Percentiles rank a stretch among this genome's conserved stretches.
These are phyloP conservation scores for Spirogloea muscicola DNA, from an alignment of 139 green algal species.

Conservation along the genomic window DNA sequence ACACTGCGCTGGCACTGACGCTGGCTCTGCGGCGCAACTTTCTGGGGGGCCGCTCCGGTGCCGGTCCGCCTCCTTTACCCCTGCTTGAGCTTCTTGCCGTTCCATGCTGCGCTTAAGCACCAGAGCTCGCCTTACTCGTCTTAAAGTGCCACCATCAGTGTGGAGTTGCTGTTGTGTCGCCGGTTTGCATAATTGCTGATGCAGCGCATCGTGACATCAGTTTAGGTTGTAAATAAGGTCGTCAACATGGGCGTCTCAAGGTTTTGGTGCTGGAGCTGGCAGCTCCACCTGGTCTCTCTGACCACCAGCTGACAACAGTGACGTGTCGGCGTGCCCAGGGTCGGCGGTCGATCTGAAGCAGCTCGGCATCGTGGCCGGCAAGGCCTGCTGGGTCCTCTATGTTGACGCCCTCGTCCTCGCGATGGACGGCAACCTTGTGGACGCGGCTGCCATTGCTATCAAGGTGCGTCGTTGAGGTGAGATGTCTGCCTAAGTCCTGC, in stretches of 20 bases:
- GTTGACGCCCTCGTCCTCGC: conserved; percentile 80
- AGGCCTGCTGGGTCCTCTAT: conserved; percentile 74
- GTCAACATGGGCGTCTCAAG: too few species aligned
- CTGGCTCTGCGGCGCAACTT: conserved; percentile 57
- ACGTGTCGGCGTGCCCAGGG: conserved; percentile 18
- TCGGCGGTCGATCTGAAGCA: conserved; percentile 58
- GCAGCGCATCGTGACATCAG: too few species aligned
- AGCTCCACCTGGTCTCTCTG: too few species aligned
- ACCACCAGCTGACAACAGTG: too few species aligned
- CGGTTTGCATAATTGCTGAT: neutral
- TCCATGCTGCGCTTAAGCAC: too few species aligned
- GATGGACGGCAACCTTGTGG: conserved; percentile 73
- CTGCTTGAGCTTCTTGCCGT: too few species aligned
- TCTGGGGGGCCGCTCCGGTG: conserved; percentile 33
- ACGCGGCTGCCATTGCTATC: conserved; percentile 68
- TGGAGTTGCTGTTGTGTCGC: conserved; percentile 37
- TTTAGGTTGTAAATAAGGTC: too few species aligned
- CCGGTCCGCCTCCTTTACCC: conserved; percentile 16
- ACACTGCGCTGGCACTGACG: conserved; percentile 58
- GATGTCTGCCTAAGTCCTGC: too few species aligned
- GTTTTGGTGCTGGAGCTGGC: too few species aligned
- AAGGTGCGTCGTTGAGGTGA: too few species aligned
- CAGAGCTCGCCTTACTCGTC: too few species aligned
- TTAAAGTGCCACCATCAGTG: too few species aligned
- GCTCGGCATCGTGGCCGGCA: conserved; percentile 72